A percentile compares a stretch with the other conserved stretches of the same genome.
Evolutionary conservation across 768 basidiomycete species (phyloP).

Genomic region (Mycena pura): DNA sequence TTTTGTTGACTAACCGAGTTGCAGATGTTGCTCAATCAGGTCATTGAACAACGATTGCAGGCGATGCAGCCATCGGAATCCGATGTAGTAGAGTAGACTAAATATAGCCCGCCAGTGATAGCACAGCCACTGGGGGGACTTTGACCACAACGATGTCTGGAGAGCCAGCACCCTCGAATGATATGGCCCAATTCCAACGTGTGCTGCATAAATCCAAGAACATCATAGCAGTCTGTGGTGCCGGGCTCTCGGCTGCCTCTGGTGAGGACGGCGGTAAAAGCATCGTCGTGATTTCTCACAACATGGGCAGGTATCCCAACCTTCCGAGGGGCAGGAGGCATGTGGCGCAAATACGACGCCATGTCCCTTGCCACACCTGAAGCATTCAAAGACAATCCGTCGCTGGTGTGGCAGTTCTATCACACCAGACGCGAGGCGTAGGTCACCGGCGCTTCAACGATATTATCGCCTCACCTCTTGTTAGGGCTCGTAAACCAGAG

Average conservation of each 20-base stretch:
- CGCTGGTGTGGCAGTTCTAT: slow-evolving; percentile 69
- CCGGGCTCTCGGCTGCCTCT: slow-evolving; percentile 70
- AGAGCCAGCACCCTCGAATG: slow-evolving; percentile 29
- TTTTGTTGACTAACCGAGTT: neutral
- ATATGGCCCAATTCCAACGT: slow-evolving; percentile 40
- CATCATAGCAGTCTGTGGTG: slow-evolving; percentile 54
- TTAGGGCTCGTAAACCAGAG: slow-evolving; percentile 51
- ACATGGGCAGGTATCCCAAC: slow-evolving; percentile 48
- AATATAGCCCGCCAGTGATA: neutral
- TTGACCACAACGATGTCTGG: neutral
- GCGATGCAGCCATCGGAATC: slow-evolving; percentile 35
- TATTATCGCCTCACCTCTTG: slow-evolving; percentile 13
- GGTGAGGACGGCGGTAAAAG: slow-evolving; percentile 41
- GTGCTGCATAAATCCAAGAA: slow-evolving; percentile 38
- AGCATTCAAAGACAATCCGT: slow-evolving; percentile 55
- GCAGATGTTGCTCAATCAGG: slow-evolving; percentile 43
- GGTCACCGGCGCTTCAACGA: slow-evolving; percentile 16
- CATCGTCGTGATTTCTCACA: slow-evolving; percentile 19
- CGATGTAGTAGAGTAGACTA: slow-evolving; percentile 9
- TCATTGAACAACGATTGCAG: slow-evolving; percentile 43
- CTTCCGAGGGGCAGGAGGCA: slow-evolving; percentile 57
- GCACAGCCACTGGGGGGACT: neutral
- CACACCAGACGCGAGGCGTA: slow-evolving; percentile 64
- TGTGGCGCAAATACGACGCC: slow-evolving; percentile 59
- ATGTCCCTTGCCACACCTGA: slow-evolving; percentile 59